A percentile compares a stretch with the other conserved stretches of the same genome.
phyloP scores from a whole-genome alignment of 1,284 basidiomycete genomes.

The Ceratobasidium sp. region DNA sequence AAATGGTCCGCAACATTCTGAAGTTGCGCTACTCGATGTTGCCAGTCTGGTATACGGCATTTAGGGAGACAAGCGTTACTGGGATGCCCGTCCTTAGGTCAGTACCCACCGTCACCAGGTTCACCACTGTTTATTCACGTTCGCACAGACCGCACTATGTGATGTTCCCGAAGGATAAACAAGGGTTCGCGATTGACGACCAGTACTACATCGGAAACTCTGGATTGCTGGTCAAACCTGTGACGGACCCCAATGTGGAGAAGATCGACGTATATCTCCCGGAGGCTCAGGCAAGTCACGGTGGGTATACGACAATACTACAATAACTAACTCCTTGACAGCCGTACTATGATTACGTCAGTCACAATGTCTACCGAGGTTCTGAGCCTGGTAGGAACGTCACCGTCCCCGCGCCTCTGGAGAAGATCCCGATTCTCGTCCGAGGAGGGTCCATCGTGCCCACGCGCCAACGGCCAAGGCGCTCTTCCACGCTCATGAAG shows the following conservation, averaged over 20 bases:
- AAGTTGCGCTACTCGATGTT: constrained; percentile 88
- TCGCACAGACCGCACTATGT: constrained; percentile 88
- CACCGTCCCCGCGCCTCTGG: constrained; percentile 79
- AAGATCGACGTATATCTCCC: constrained; percentile 85
- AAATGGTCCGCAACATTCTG: constrained; percentile 81
- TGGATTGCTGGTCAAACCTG: constrained; percentile 92
- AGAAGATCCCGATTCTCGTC: constrained; percentile 85
- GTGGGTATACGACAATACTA: neutral
- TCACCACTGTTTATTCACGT: neutral
- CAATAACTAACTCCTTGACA: constrained; percentile 51
- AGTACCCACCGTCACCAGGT: constrained; percentile 47
- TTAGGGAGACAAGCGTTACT: constrained; percentile 83
- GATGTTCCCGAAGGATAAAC: constrained; percentile 87
- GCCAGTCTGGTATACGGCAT: constrained; percentile 97
- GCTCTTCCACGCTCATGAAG: constrained; percentile 89
- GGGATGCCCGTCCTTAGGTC: constrained; percentile 85
- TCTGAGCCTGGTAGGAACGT: constrained; percentile 70
- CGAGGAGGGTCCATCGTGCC: constrained; percentile 94
- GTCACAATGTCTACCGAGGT: constrained; percentile 72
- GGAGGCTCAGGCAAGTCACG: constrained; percentile 77
- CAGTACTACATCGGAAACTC: constrained; percentile 93
- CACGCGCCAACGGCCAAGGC: constrained; percentile 85
- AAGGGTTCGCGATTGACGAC: constrained; percentile 90
- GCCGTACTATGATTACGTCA: constrained; percentile 97
- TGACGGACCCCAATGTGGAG: constrained; percentile 78